Base-by-base conservation (phyloP, 2,329 filamentous ascomycete species). In the Hyphodiscus sp. region DNA sequence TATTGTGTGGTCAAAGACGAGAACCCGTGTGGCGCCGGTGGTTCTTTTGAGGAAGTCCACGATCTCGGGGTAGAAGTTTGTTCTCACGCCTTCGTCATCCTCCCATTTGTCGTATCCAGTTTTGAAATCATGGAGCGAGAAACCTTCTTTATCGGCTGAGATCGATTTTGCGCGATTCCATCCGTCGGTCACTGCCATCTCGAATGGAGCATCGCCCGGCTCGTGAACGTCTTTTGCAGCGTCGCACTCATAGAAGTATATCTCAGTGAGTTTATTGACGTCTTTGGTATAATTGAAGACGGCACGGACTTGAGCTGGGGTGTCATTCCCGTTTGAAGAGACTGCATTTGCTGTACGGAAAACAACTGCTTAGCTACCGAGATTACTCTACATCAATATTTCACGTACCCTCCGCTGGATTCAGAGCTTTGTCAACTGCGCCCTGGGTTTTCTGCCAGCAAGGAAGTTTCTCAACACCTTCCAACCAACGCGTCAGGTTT, bases 251-350 rank as follows among this genome's bases (percentile, higher is more conserved):
- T 58, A 58, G 26, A 58, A 58, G 47, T 58, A 56, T 9, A 56
- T 42, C 20, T 58, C 56, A 10, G 53, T 58, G 26, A 54, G 50
- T 48, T 48, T 44, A 26, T 58, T 50, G 26, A 56, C 56, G 10
- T 54, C 49, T 47, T 58, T 58, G 13, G 56, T 58, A 33, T 58
- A 58, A 15, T 58, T 58, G 45, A 58, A 58, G 11, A 33, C 56
- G 10, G 53, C 53, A n/a, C 45, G 46, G 23, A 56, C 56, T 23
- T 49, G 7, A n/a, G 45, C 20, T 23, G 50, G 33, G 16, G 33
- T n/a, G 33, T 13, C 5, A n/a, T 38, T 6, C 33, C 4, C 4
- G 16, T 13, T 4, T n/a, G 33, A n/a, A 13, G 33, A 38, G 11
- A 38, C 16, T 38, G 5, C 16, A n/a, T 38, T 38, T 38, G 11